phyloP scores from a whole-genome alignment of 257 asterid genomes.

The Nemophila menziesii region DNA sequence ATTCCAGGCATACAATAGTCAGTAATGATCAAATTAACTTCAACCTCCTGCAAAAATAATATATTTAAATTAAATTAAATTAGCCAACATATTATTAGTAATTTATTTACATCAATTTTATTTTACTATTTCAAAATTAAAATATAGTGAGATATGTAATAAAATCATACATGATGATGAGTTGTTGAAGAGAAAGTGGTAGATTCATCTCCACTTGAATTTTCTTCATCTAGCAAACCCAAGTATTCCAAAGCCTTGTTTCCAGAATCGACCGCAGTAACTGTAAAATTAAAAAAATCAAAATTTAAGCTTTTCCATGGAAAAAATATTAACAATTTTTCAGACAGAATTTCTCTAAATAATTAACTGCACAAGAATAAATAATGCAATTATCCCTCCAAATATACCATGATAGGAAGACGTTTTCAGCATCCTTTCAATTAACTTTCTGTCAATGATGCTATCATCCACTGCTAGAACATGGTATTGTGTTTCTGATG shows the following conservation, averaged over 20 bases:
- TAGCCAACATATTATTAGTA: neutral
- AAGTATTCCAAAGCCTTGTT: conserved; percentile 41
- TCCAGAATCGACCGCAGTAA: conserved; percentile 55
- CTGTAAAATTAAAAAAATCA: conserved; percentile 13
- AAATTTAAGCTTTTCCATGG: too few species aligned
- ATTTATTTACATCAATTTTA: neutral
- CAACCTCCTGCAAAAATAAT: conserved; percentile 19
- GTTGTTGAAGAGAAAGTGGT: neutral
- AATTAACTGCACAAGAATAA: too few species aligned
- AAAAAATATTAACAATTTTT: too few species aligned
- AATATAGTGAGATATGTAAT: neutral
- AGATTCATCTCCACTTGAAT: conserved; percentile 4
- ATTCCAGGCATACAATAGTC: conserved; percentile 70
- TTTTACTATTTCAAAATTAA: neutral
- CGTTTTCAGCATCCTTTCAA: conserved; percentile 49
- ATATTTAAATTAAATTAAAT: too few species aligned
- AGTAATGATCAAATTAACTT: conserved; percentile 53
- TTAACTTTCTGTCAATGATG: conserved; percentile 41
- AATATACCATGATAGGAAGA: conserved; percentile 42
- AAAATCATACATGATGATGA: conserved; percentile 13
- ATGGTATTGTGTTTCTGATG: conserved; percentile 17
- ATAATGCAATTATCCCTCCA: too few species aligned
- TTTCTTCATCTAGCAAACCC: conserved; percentile 39
- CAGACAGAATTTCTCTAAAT: too few species aligned
- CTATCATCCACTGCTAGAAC: conserved; percentile 62